phyloP scores from a whole-genome alignment of 805 yeast genomes.

The Ogataea henricii region DNA sequence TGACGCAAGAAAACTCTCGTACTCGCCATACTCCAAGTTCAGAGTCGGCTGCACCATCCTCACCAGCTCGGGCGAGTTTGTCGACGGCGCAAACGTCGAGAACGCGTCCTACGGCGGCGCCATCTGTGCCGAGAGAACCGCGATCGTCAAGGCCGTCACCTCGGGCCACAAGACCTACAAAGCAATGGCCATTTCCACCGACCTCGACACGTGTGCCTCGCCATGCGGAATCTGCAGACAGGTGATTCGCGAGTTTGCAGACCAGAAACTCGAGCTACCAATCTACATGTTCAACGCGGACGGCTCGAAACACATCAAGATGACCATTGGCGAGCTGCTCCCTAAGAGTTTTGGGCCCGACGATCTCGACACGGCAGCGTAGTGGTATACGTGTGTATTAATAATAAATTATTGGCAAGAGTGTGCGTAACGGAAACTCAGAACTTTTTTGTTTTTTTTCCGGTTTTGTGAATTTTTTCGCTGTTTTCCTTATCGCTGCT shows the following conservation, averaged over 20 bases:
- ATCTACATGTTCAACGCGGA: slow-evolving; percentile 67
- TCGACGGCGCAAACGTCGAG: slow-evolving; percentile 86
- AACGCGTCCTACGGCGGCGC: slow-evolving; percentile 86
- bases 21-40: slow-evolving; percentile 75
- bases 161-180: slow-evolving; percentile 44
- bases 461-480: background rate
- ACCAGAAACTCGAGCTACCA: slow-evolving; percentile 42
- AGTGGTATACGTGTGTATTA: background rate
- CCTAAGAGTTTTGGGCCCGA: slow-evolving; percentile 91
- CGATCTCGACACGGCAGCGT: slow-evolving; percentile 37
- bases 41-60: slow-evolving; percentile 82
- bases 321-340: slow-evolving; percentile 61
- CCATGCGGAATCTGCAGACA: slow-evolving; percentile 98
- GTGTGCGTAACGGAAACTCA: no score
- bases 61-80: slow-evolving; percentile 47
- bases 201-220: slow-evolving; percentile 57
- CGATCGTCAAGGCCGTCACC: slow-evolving; percentile 57
- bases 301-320: slow-evolving; percentile 47
- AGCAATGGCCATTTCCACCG: slow-evolving; percentile 71
- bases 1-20: slow-evolving; percentile 42
- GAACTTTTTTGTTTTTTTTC: no score
- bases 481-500: background rate
- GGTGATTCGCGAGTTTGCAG: slow-evolving; percentile 78
- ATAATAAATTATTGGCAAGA: background rate
- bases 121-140: slow-evolving; percentile 76